A percentile compares a stretch with the other conserved stretches of the same genome.
Evolutionary conservation across 2,329 filamentous ascomycete species (phyloP).

Genomic region (Aspergillus luchuensis): DNA sequence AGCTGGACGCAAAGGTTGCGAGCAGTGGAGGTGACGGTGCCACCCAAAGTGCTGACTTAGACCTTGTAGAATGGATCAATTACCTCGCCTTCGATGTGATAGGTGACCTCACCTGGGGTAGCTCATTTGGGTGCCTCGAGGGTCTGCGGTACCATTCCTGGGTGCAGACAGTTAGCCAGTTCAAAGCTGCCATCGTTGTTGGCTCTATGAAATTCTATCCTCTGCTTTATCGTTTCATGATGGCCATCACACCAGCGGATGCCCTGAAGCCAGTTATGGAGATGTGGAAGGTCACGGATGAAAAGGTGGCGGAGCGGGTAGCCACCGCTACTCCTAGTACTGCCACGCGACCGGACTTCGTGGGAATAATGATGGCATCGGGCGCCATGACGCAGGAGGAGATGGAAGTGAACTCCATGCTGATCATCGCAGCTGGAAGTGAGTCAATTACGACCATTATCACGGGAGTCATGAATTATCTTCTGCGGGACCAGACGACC

Average conservation of each 20-base stretch:
- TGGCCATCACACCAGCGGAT: background rate
- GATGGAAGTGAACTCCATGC: constrained; percentile 11
- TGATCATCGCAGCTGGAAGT: constrained; percentile 13
- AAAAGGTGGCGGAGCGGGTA: background rate
- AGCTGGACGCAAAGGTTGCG: constrained; percentile 10
- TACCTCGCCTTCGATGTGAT: constrained; percentile 19
- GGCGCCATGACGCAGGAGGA: constrained; percentile 1
- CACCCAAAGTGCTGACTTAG: background rate
- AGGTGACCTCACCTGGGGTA: constrained; percentile 14
- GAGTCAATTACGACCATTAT: constrained; percentile 11
- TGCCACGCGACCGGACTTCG: constrained; percentile 4
- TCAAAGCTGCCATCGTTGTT: background rate
- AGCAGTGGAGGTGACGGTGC: background rate
- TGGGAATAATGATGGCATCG: constrained; percentile 6
- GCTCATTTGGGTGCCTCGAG: constrained; percentile 12
- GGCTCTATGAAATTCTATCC: constrained; percentile 7
- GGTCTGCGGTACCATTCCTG: constrained; percentile 6
- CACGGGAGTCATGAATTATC: constrained; percentile 2
- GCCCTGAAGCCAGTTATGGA: background rate
- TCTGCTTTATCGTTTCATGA: background rate
- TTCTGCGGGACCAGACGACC: constrained; percentile 2
- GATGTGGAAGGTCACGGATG: background rate
- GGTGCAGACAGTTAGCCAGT: constrained; percentile 4
- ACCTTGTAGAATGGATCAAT: constrained; percentile 17
- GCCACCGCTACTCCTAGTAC: background rate